These are phyloP conservation scores for Pseudopyrenochaeta lycopersici DNA, from an alignment of 2,329 filamentous ascomycete genomes.

Conservation along the genomic window DNA sequence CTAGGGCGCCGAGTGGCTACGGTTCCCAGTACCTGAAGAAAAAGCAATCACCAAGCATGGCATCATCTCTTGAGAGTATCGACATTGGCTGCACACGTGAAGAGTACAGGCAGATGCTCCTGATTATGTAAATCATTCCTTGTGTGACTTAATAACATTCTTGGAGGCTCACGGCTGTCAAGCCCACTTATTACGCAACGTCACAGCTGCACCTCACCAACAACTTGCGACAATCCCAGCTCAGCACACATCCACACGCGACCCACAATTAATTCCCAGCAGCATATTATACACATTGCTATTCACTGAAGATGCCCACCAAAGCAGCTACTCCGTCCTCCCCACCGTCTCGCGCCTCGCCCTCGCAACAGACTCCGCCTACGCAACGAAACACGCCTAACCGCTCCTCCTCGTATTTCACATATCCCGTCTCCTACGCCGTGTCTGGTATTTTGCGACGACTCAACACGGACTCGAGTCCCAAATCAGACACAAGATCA, in stretches of 20 bases:
- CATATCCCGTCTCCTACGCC: conserved; percentile 60
- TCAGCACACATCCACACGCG: conserved; percentile 24
- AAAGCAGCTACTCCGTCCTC: conserved; percentile 27
- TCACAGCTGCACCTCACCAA: conserved; percentile 28
- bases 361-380: conserved; percentile 1
- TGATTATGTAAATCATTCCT: not conserved
- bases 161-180: conserved; percentile 5
- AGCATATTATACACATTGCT: conserved; percentile 8
- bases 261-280: conserved; percentile 34
- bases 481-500: conserved; percentile 14
- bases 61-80: conserved; percentile 3
- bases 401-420: conserved; percentile 55
- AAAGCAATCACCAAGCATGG: conserved; percentile 19
- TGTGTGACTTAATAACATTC: conserved; percentile 3
- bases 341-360: conserved; percentile 18
- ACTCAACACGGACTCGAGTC: conserved; percentile 54
- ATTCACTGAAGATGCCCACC: conserved; percentile 33
- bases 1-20: conserved; percentile 26
- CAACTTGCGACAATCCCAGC: conserved; percentile 21
- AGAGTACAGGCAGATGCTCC: not conserved
- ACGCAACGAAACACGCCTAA: conserved; percentile 18
- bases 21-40: conserved; percentile 15
- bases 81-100: not conserved
- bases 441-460: conserved; percentile 58
- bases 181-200: conserved; percentile 38